Evolutionary conservation across 2,329 filamentous ascomycete genomes (phyloP).

Genomic region (Chalaropsis thielavioides): DNA sequence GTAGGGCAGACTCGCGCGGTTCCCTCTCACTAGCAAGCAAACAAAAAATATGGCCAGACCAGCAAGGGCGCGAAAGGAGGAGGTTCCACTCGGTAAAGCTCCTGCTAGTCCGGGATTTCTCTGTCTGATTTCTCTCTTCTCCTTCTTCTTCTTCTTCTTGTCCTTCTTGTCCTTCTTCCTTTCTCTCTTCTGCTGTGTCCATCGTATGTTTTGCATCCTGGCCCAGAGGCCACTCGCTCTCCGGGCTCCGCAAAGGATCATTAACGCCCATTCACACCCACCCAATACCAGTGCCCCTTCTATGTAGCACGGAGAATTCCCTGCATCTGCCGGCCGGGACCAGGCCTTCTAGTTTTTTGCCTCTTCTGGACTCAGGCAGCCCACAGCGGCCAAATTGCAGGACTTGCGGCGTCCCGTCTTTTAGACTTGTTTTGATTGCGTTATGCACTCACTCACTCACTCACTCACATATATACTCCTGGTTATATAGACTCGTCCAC

Average conservation of each 20-base stretch:
- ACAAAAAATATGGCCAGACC: background rate
- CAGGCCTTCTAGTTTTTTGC: background rate
- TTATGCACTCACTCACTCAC: background rate
- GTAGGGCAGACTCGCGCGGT: too few species aligned
- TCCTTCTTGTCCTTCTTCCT: background rate
- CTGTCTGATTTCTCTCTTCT: background rate
- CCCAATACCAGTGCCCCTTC: background rate
- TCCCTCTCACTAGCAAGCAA: too few species aligned
- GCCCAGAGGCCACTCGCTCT: background rate
- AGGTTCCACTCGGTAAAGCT: background rate
- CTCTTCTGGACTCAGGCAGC: background rate
- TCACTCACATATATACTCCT: too few species aligned
- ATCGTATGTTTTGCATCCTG: background rate
- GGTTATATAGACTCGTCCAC: too few species aligned
- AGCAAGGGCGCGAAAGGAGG: background rate
- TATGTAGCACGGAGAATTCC: background rate
- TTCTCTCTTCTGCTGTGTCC: background rate
- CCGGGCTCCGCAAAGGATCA: background rate
- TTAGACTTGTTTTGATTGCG: background rate
- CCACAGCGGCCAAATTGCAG: background rate
- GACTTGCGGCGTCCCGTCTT: background rate
- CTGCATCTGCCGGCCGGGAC: background rate
- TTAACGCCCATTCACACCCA: background rate
- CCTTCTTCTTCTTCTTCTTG: background rate
- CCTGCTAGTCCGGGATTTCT: background rate